Evolutionary conservation across 768 basidiomycete genomes (phyloP), one percentile per base, ranked within the genome.

Genomic region (Boletales sp.): DNA sequence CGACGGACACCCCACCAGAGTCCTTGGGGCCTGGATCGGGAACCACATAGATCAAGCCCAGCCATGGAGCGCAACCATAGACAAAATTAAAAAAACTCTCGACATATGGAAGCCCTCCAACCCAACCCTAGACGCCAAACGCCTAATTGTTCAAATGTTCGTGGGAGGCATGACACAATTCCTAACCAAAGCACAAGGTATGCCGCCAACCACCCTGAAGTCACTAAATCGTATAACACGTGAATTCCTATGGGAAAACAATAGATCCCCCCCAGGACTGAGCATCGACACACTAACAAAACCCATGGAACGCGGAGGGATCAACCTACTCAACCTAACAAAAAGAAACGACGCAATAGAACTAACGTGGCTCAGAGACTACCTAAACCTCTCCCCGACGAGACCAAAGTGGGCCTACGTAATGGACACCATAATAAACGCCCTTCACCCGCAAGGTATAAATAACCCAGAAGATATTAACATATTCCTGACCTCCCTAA

Each of bases 121-220:
- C 8, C 67, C 67, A 0, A 63, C 66, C 0, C 32, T 69, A 0
- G 51, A 59, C 0, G 57, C 55, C 0, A 49, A 52, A 10, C 8
- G 39, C 1, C 39, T 61, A 0, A 64, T 67, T 0, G 18, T 63
- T 0, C 64, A 69, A 37, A 59, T 64, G 40, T 40, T 43, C 0
- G 42, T 65, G 0, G 65, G 65, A 0, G 64, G 59, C 0, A 57
- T 60, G 48, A 62, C 67, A 0, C 70, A 72, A 50, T 72, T 66
- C 56, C 59, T 69, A 0, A 62, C 63, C 0, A 54, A 52, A 15
- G 68, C 67, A 0, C 69, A 69, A 38, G 36, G 45, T 0, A 46
- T 46, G 45, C 45, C 45, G 2, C 6, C 24, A 5, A 19, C 19
- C 29, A 3, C 34, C 0, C 8, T 8, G 6, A 18, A 3, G 6